phyloP scores from a whole-genome alignment of 2,329 filamentous ascomycete genomes.

The Neurospora sp. region DNA sequence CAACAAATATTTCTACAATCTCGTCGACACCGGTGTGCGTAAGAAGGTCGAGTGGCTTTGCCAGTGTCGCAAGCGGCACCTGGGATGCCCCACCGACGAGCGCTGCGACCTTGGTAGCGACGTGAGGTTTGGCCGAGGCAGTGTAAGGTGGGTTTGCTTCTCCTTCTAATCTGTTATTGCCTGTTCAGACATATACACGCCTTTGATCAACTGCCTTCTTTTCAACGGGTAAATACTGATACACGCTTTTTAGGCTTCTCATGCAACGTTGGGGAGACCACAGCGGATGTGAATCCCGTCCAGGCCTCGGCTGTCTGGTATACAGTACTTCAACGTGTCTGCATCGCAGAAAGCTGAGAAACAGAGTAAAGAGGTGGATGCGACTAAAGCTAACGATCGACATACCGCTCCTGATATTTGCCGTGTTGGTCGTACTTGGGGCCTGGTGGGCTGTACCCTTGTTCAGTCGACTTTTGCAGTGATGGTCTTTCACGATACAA shows the following conservation, averaged over 20 bases:
- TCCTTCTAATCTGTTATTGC: not conserved
- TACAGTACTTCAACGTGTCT: constrained; percentile 38
- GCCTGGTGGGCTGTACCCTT: not conserved
- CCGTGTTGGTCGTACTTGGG: not conserved
- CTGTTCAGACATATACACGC: not conserved
- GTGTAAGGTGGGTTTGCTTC: constrained; percentile 37
- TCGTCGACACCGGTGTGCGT: constrained; percentile 55
- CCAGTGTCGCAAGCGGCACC: constrained; percentile 49
- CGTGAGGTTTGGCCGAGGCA: constrained; percentile 48
- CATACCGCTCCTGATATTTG: constrained; percentile 17
- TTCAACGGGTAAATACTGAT: not conserved
- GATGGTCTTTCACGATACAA: not conserved
- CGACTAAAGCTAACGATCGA: constrained; percentile 34
- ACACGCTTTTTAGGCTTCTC: constrained; percentile 31
- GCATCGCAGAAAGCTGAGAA: constrained; percentile 33
- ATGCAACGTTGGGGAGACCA: constrained; percentile 52
- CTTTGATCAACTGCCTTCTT: not conserved
- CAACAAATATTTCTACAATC: constrained; percentile 49
- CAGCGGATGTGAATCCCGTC: constrained; percentile 48
- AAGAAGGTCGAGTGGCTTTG: constrained; percentile 63
- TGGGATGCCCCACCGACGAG: constrained; percentile 53
- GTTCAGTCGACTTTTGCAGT: not conserved
- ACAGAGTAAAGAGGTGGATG: constrained; percentile 36
- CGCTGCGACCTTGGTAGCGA: constrained; percentile 50
- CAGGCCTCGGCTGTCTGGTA: constrained; percentile 45